Evolutionary conservation across 2,329 filamentous ascomycete genomes (phyloP).

Genomic region (Penicillium hesseltinei): DNA sequence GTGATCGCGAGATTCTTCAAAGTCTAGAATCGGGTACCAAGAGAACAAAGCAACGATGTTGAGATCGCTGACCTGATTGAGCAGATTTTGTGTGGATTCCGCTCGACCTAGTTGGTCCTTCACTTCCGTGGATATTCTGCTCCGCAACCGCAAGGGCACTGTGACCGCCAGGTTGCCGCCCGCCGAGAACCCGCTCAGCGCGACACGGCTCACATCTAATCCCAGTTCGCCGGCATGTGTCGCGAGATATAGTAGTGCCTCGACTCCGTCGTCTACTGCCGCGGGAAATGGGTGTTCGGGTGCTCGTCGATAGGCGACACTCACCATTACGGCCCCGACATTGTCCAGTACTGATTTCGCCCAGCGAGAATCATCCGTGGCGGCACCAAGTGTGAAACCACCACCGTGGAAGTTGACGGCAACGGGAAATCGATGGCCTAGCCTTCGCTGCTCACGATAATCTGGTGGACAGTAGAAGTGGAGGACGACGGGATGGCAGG

Average conservation of each 20-base stretch:
- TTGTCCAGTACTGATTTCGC: constrained; percentile 55
- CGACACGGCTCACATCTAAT: constrained; percentile 57
- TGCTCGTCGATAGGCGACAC: constrained; percentile 60
- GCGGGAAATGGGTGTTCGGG: constrained; percentile 63
- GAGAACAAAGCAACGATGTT: constrained; percentile 57
- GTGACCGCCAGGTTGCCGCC: constrained; percentile 63
- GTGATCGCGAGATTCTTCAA: constrained; percentile 58
- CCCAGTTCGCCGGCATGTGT: constrained; percentile 55
- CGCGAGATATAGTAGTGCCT: constrained; percentile 59
- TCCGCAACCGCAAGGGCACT: constrained; percentile 58
- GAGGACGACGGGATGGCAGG: constrained; percentile 53
- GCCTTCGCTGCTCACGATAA: constrained; percentile 33
- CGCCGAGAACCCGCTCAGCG: constrained; percentile 61
- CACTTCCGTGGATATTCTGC: constrained; percentile 28
- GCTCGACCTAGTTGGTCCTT: constrained; percentile 28
- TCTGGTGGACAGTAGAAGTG: constrained; percentile 60
- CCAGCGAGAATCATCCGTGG: constrained; percentile 63
- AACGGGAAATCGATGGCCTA: constrained; percentile 53
- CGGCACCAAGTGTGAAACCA: constrained; percentile 60
- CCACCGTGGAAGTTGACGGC: constrained; percentile 65
- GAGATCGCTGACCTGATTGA: constrained; percentile 43
- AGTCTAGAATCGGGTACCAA: constrained; percentile 64
- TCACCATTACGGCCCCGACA: constrained; percentile 58
- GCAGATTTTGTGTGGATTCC: constrained; percentile 36
- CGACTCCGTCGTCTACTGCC: constrained; percentile 63